Percentiles rank a stretch among this genome's conserved stretches.
These are phyloP conservation scores for Aechmea fasciata DNA, from an alignment of 176 grass and related monocot genomes.

Conservation along the genomic window DNA sequence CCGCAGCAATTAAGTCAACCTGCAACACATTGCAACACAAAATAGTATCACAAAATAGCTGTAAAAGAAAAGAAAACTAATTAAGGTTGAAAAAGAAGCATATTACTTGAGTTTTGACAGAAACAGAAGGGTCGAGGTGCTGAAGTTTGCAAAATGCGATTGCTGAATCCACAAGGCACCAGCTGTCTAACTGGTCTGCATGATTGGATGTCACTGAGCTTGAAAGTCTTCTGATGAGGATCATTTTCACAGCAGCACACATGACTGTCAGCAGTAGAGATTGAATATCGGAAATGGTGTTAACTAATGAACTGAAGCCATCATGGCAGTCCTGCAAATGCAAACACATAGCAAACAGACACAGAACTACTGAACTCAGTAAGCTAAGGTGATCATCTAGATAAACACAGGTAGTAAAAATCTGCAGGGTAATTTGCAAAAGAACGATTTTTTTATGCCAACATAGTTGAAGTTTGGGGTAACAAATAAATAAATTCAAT, in stretches of 20 bases:
- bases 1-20: slow-evolving; percentile 82
- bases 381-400: background rate
- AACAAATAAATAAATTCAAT: background rate
- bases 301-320: slow-evolving; percentile 40
- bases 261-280: slow-evolving; percentile 74
- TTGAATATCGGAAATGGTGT: slow-evolving; percentile 60
- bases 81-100: background rate
- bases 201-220: slow-evolving; percentile 39
- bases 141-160: slow-evolving; percentile 97
- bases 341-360: slow-evolving; percentile 11
- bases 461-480: background rate
- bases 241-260: slow-evolving; percentile 65
- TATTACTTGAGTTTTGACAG: slow-evolving; percentile 76
- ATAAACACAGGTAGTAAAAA: background rate
- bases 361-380: background rate
- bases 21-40: slow-evolving; percentile 32
- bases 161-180: slow-evolving; percentile 74
- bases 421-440: background rate
- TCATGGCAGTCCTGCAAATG: slow-evolving; percentile 55
- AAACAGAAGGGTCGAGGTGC: slow-evolving; percentile 74
- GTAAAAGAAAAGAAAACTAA: background rate
- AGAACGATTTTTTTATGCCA: background rate
- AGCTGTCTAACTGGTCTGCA: slow-evolving; percentile 57
- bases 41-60: slow-evolving; percentile 1
- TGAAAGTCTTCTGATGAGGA: slow-evolving; percentile 53